Evolutionary conservation across 305 asterid species (phyloP).

Genomic region (Striga hermonthica): DNA sequence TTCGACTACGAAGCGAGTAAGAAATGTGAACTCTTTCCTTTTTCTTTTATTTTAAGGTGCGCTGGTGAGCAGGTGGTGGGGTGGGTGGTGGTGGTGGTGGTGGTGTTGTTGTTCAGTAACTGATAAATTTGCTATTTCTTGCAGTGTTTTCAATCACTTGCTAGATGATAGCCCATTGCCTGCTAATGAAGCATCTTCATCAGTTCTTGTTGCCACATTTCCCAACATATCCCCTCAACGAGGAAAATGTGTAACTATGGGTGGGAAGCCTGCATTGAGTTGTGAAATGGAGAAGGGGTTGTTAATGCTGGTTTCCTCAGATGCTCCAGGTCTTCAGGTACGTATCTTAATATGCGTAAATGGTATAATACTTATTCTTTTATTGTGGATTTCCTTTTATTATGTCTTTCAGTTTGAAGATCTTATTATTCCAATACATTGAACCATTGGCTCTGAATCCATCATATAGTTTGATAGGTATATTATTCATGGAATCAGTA

Average conservation of each 20-base stretch:
- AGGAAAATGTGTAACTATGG: constrained; percentile 56
- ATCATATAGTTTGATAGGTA: not conserved
- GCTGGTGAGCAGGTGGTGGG: too few relatives aligned
- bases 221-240: constrained; percentile 51
- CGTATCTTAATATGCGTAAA: constrained; percentile 27
- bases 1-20: constrained; percentile 94
- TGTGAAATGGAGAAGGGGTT: constrained; percentile 84
- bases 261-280: constrained; percentile 54
- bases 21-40: constrained; percentile 25
- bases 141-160: constrained; percentile 84
- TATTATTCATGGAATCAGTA: constrained; percentile 18
- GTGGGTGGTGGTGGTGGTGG: too few relatives aligned
- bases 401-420: constrained; percentile 9
- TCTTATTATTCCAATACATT: constrained; percentile 19
- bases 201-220: constrained; percentile 72
- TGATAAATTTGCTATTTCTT: constrained; percentile 23
- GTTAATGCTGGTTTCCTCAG: constrained; percentile 74
- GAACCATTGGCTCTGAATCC: constrained; percentile 17
- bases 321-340: constrained; percentile 91
- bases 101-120: constrained; percentile 8
- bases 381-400: constrained; percentile 6
- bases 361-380: constrained; percentile 14
- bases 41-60: not conserved
- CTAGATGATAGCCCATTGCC: constrained; percentile 96
- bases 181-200: constrained; percentile 76